These are phyloP conservation scores for Fomitopsis schrenkii DNA, from an alignment of 1,284 basidiomycete genomes.

Conservation along the genomic window DNA sequence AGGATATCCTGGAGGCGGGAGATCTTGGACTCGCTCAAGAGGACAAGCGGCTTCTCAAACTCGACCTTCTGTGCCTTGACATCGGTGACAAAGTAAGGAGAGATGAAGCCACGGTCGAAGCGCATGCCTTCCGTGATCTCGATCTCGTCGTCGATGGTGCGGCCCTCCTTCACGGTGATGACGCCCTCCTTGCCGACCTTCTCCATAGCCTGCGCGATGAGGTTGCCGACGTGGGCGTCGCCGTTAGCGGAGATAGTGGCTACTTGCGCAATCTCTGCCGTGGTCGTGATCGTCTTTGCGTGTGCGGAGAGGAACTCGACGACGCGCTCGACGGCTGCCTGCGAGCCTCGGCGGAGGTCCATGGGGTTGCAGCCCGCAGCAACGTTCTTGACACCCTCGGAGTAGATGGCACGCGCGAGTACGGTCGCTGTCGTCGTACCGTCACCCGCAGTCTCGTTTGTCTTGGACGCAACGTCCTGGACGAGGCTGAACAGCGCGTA, in stretches of 20 bases:
- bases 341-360: slow-evolving; percentile 96
- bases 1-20: slow-evolving; percentile 94
- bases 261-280: slow-evolving; percentile 96
- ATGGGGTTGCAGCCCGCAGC: slow-evolving; percentile 99
- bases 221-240: slow-evolving; percentile 88
- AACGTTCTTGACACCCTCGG: slow-evolving; percentile 99
- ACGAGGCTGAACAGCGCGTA: slow-evolving; percentile 58
- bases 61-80: slow-evolving; percentile 97
- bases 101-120: slow-evolving; percentile 98
- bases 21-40: slow-evolving; percentile 98
- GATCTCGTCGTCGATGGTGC: slow-evolving; percentile 97
- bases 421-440: slow-evolving; percentile 98
- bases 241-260: slow-evolving; percentile 99
- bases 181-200: slow-evolving; percentile 99
- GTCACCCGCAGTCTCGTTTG: slow-evolving; percentile 97
- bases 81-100: slow-evolving; percentile 98
- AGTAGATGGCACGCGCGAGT: slow-evolving; percentile 94
- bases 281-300: slow-evolving; percentile 94
- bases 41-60: slow-evolving; percentile 94
- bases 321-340: slow-evolving; percentile 95
- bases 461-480: slow-evolving; percentile 95
- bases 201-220: slow-evolving; percentile 99
- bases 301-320: slow-evolving; percentile 89
- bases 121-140: slow-evolving; percentile 99
- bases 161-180: slow-evolving; percentile 98